A percentile compares a stretch with the other conserved stretches of the same genome.
phyloP scores from a whole-genome alignment of 768 basidiomycete species.

The Psilocybe tampanensis region DNA sequence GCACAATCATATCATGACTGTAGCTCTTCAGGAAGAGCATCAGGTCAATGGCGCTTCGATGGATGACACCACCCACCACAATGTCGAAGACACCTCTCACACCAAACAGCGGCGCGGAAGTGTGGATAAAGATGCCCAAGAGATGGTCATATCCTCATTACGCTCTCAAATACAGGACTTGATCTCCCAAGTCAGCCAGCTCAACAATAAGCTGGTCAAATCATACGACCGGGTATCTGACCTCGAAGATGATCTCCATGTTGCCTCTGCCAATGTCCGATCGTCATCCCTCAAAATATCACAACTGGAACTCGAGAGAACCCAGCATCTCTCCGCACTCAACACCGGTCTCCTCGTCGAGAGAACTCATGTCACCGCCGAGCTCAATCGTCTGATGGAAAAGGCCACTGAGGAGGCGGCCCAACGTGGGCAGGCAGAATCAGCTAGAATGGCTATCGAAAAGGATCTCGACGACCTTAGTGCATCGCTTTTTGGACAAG shows the following conservation, averaged over 20 bases:
- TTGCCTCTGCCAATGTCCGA: conserved; percentile 59
- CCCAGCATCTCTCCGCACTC: conserved; percentile 85
- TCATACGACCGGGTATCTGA: conserved; percentile 92
- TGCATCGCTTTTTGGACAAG: conserved; percentile 86
- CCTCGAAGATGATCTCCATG: conserved; percentile 88
- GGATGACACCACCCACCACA: background rate
- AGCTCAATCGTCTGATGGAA: conserved; percentile 93
- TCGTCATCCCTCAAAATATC: conserved; percentile 67
- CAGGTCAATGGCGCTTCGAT: background rate
- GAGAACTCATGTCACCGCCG: conserved; percentile 84
- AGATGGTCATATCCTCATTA: conserved; percentile 79
- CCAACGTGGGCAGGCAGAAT: conserved; percentile 87
- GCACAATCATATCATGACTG: conserved; percentile 9
- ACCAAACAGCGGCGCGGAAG: conserved; percentile 22
- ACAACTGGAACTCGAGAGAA: conserved; percentile 82
- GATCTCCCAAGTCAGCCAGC: conserved; percentile 85
- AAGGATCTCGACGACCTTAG: conserved; percentile 95
- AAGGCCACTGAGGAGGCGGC: conserved; percentile 95
- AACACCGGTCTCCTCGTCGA: conserved; percentile 94
- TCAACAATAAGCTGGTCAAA: conserved; percentile 91
- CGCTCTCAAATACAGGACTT: conserved; percentile 84
- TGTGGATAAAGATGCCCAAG: conserved; percentile 68
- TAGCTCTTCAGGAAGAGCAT: conserved; percentile 13
- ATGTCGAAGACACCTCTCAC: conserved; percentile 6
- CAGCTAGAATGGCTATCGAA: conserved; percentile 81